Conservation (phyloP, 331 rosid species). For the Malus hybrid region DNA sequence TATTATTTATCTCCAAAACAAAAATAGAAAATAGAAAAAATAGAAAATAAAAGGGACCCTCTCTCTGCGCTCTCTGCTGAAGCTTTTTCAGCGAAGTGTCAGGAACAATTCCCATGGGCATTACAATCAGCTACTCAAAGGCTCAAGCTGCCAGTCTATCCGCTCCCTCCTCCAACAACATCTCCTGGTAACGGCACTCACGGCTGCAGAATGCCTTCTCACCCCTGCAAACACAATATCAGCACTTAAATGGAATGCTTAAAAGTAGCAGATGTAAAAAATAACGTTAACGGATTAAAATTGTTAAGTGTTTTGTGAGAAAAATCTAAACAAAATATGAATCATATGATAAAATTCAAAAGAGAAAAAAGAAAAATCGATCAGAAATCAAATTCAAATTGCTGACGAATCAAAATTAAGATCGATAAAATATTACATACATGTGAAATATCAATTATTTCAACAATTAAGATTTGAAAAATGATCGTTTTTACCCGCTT, state of each 20-base stretch:
- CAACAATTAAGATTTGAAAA: too few relatives aligned
- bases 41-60: too few relatives aligned
- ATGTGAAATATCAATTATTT: too few relatives aligned
- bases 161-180: slow-evolving; percentile 55
- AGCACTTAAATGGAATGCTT: neutral
- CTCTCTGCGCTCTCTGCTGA: neutral
- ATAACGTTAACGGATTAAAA: too few relatives aligned
- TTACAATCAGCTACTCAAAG: neutral
- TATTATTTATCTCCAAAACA: slow-evolving; percentile 2
- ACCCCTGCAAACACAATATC: slow-evolving; percentile 42
- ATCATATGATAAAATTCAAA: neutral
- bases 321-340: neutral
- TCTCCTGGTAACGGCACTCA: slow-evolving; percentile 72
- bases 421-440: too few relatives aligned
- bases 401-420: too few relatives aligned
- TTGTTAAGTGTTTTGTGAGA: too few relatives aligned
- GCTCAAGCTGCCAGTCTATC: slow-evolving; percentile 25
- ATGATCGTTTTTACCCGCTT: too few relatives aligned
- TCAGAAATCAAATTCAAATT: too few relatives aligned
- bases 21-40: neutral
- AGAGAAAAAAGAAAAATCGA: neutral
- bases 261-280: neutral
- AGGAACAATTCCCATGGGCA: slow-evolving; percentile 6
- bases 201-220: slow-evolving; percentile 89
- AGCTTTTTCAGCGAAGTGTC: neutral